phyloP scores from a whole-genome alignment of 768 basidiomycete genomes.

The Podaxis mareebaensis region DNA sequence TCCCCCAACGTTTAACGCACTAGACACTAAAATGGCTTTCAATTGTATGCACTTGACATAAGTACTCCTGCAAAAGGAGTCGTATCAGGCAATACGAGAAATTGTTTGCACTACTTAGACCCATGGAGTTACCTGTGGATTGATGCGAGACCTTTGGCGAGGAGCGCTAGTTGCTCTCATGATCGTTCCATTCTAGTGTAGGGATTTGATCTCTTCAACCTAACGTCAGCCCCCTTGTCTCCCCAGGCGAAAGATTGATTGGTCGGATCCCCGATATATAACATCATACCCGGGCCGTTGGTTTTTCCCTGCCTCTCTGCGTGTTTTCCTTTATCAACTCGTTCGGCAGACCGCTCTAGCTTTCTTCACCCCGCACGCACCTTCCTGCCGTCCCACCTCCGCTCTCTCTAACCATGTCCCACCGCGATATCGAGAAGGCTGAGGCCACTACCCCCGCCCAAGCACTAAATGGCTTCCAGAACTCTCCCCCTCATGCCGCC shows the following conservation, averaged over 20 bases:
- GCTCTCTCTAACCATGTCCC: conserved; percentile 18
- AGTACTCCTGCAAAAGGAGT: background rate
- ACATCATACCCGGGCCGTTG: background rate
- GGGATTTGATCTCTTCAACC: background rate
- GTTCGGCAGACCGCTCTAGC: background rate
- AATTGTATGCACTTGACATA: background rate
- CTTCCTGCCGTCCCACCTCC: conserved; percentile 4
- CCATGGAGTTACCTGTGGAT: background rate
- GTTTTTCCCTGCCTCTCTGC: background rate
- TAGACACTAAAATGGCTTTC: background rate
- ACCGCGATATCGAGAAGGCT: conserved; percentile 39
- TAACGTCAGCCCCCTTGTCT: background rate
- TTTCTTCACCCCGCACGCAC: background rate
- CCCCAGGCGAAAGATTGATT: background rate
- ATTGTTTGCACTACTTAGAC: background rate
- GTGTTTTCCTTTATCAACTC: background rate
- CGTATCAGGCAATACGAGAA: background rate
- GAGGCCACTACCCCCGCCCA: conserved; percentile 30
- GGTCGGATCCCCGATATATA: background rate
- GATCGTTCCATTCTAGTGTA: background rate
- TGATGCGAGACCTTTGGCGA: background rate
- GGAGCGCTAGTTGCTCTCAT: background rate
- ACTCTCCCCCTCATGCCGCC: conserved; percentile 17
- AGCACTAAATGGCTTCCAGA: conserved; percentile 22
- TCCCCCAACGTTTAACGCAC: background rate